Evolutionary conservation across 495 filamentous ascomycete genomes (phyloP), one percentile per base, ranked within the genome.

Genomic region (Elasticomyces elasticus): DNA sequence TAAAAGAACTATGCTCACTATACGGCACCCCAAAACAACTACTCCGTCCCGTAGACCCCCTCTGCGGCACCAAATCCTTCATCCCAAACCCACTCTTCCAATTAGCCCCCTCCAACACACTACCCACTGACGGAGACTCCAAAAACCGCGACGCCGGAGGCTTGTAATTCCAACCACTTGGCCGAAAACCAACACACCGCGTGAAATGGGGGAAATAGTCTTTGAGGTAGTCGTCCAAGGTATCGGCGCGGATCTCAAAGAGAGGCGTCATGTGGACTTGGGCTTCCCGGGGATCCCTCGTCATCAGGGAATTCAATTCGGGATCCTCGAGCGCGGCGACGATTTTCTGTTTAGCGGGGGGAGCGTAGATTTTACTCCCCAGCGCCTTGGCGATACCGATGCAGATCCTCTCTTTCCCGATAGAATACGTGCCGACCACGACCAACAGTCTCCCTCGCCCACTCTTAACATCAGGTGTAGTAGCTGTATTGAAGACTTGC

Each of bases 231-330:
- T 91, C 88, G 47, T 84, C 76, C 9, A 99, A 75, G 0, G 91
- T 92, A 48, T 95, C 87, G 10, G 87, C 79, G 38, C 84, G 80
- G 55, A 97, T 85, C 69, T 96, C 91, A 71, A 89, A 89, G 6
- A 99, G 74, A 54, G 84, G 87, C 54, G 94, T 91, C 91, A 99
- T 95, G 71, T 99, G 92, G 0, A 99, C 87, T 67, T 96, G 92
- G 1, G 94, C 92, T 59, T 86, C 85, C 22, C 72, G 72, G 0
- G 92, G 91, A 63, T 95, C 70, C 30, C 74, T 74, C 0, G 92
- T 99, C 58, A 99, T 73, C 17, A 83, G 76, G 1, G 78, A 73
- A 41, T 79, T 72, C 11, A 99, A 80, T 59, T 94, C 88, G 0
- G 84, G 72, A 67, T 96, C 91, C 65, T 90, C 89, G 11, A 99